phyloP scores from a whole-genome alignment of 192 early-diverging fungal species.

The Umbelopsis ramanniana region DNA sequence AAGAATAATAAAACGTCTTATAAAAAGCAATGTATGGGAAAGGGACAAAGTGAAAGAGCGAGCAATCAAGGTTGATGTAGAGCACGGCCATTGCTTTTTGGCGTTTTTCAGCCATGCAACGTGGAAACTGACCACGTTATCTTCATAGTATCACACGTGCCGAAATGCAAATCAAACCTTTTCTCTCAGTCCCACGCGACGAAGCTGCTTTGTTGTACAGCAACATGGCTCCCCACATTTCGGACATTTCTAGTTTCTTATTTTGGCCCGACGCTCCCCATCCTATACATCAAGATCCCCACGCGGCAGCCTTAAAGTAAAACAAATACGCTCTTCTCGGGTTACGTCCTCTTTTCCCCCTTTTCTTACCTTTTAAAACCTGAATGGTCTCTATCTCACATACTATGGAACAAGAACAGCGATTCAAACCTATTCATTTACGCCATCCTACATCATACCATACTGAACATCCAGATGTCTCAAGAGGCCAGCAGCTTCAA shows the following conservation, averaged over 20 bases:
- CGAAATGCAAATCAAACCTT: neutral
- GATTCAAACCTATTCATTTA: neutral
- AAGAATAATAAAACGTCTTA: neutral
- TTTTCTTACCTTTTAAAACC: neutral
- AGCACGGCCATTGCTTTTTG: neutral
- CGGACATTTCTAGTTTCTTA: conserved; percentile 4
- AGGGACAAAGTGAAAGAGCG: no score
- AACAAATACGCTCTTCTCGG: neutral
- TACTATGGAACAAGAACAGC: conserved; percentile 15
- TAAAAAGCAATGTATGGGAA: no score
- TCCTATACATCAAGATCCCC: conserved; percentile 8
- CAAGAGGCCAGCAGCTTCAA: neutral
- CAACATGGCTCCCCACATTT: conserved; percentile 13
- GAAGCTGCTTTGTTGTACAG: neutral
- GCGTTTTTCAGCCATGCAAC: conserved; percentile 19
- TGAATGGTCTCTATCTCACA: conserved; percentile 12
- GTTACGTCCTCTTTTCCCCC: neutral
- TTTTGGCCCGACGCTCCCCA: neutral
- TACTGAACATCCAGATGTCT: neutral
- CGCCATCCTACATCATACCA: neutral
- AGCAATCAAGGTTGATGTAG: no score
- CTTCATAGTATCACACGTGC: conserved; percentile 22
- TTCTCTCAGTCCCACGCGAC: conserved; percentile 24
- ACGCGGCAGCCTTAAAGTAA: conserved; percentile 21
- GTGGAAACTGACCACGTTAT: conserved; percentile 20